Evolutionary conservation across 768 basidiomycete genomes (phyloP).

Genomic region (Xerocomellus amylosporus): DNA sequence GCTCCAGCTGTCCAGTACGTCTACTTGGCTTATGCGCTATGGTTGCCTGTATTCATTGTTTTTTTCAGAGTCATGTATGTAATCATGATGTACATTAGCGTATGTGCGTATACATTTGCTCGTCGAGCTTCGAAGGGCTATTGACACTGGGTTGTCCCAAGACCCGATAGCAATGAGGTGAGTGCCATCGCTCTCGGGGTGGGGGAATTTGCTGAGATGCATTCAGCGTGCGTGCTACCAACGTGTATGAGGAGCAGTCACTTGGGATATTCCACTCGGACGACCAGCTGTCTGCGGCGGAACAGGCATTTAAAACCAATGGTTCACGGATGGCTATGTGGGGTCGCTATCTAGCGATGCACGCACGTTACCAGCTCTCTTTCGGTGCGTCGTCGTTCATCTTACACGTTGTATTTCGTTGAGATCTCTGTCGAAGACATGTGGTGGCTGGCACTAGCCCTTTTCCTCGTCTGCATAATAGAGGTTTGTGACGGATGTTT

Average conservation of each 20-base stretch:
- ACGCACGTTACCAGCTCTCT: slow-evolving; percentile 84
- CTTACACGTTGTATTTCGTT: background rate
- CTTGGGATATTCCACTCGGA: slow-evolving; percentile 70
- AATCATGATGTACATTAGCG: slow-evolving; percentile 91
- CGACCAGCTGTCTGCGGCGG: slow-evolving; percentile 48
- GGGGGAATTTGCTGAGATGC: background rate
- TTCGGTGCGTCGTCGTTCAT: slow-evolving; percentile 56
- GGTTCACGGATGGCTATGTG: slow-evolving; percentile 61
- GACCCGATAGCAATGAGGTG: slow-evolving; percentile 83
- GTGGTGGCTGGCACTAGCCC: slow-evolving; percentile 88
- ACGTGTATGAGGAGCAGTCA: slow-evolving; percentile 92
- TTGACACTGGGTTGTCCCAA: slow-evolving; percentile 25
- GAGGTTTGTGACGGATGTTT: slow-evolving; percentile 53
- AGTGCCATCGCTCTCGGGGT: background rate
- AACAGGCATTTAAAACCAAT: slow-evolving; percentile 39
- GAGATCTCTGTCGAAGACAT: slow-evolving; percentile 60
- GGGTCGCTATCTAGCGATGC: slow-evolving; percentile 77
- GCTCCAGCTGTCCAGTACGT: slow-evolving; percentile 88
- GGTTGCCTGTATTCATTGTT: background rate
- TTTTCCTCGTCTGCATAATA: slow-evolving; percentile 90
- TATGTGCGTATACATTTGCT: slow-evolving; percentile 51
- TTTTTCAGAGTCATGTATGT: slow-evolving; percentile 70
- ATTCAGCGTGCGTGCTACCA: slow-evolving; percentile 80
- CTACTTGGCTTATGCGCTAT: background rate
- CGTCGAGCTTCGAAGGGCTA: background rate